phyloP scores from a whole-genome alignment of 108 stramenopile genomes.

The Cyclostephanos invisitatus region DNA sequence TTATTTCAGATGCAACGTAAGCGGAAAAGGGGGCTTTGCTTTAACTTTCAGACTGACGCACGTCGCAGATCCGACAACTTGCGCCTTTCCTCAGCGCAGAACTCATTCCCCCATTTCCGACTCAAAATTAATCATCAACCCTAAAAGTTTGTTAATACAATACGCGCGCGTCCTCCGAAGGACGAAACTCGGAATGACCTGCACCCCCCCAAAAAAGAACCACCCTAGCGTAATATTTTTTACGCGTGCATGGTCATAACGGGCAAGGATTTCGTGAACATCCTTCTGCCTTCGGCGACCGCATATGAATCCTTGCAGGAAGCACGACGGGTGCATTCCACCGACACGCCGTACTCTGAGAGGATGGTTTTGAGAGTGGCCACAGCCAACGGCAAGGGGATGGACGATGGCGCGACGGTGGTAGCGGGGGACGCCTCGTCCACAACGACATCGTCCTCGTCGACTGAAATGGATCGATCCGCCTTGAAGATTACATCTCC shows the following conservation, averaged over 20 bases:
- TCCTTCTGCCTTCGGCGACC: conserved; percentile 6
- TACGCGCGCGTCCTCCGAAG: background rate
- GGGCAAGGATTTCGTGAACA: conserved; percentile 45
- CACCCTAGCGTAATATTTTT: background rate
- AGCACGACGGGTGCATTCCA: conserved; percentile 34
- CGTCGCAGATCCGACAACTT: background rate
- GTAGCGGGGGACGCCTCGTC: conserved; percentile 8
- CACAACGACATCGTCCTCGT: conserved; percentile 4
- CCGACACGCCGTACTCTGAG: conserved; percentile 59
- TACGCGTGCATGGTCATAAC: conserved; percentile 66
- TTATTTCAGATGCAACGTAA: background rate
- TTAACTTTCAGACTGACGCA: background rate
- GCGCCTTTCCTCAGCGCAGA: background rate
- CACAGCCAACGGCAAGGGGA: conserved; percentile 68
- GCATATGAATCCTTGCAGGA: conserved; percentile 12
- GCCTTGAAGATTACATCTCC: background rate
- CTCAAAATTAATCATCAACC: background rate
- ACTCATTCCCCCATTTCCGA: background rate
- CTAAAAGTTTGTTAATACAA: background rate
- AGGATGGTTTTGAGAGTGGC: conserved; percentile 79
- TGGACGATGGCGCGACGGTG: background rate
- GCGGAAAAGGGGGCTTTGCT: background rate
- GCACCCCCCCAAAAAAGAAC: background rate
- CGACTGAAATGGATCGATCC: background rate
- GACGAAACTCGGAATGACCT: no score